These are phyloP conservation scores for Metarhizium anisopliae DNA, from an alignment of 2,329 filamentous ascomycete species.

Conservation along the genomic window DNA sequence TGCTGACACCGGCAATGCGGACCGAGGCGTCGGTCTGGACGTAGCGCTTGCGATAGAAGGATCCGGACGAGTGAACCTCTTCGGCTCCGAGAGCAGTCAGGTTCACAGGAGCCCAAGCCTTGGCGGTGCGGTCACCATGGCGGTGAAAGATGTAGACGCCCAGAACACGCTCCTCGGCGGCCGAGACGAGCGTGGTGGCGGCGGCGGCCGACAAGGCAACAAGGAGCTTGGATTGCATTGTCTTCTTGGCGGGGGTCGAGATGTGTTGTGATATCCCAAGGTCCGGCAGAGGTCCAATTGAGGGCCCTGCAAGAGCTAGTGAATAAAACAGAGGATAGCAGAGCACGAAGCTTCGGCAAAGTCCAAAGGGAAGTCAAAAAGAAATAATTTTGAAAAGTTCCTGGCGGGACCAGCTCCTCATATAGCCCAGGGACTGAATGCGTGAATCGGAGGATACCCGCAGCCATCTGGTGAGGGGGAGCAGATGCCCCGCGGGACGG, in stretches of 20 bases:
- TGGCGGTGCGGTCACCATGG: slow-evolving; percentile 81
- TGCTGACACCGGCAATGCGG: slow-evolving; percentile 56
- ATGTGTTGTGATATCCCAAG: background rate
- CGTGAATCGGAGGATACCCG: too few relatives aligned
- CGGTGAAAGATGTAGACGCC: slow-evolving; percentile 83
- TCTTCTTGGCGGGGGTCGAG: background rate
- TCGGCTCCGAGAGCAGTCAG: slow-evolving; percentile 73
- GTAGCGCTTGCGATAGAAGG: slow-evolving; percentile 71
- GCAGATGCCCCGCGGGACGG: background rate
- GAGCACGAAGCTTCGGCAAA: background rate
- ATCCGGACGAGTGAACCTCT: slow-evolving; percentile 63
- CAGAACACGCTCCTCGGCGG: slow-evolving; percentile 58
- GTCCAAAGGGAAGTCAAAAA: background rate
- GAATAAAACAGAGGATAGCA: background rate
- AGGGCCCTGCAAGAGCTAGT: background rate
- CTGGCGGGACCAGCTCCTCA: background rate
- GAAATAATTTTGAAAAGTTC: background rate
- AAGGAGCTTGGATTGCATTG: slow-evolving; percentile 32
- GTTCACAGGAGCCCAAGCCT: slow-evolving; percentile 59
- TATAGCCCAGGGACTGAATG: background rate
- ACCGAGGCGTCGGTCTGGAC: slow-evolving; percentile 49
- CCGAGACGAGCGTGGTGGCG: slow-evolving; percentile 9
- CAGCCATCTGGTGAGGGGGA: too few relatives aligned
- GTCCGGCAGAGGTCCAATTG: background rate
- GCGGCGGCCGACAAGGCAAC: slow-evolving; percentile 14